These are phyloP conservation scores for Arthrobotrys sinensis DNA, from an alignment of 2,329 filamentous ascomycete species.

Conservation along the genomic window DNA sequence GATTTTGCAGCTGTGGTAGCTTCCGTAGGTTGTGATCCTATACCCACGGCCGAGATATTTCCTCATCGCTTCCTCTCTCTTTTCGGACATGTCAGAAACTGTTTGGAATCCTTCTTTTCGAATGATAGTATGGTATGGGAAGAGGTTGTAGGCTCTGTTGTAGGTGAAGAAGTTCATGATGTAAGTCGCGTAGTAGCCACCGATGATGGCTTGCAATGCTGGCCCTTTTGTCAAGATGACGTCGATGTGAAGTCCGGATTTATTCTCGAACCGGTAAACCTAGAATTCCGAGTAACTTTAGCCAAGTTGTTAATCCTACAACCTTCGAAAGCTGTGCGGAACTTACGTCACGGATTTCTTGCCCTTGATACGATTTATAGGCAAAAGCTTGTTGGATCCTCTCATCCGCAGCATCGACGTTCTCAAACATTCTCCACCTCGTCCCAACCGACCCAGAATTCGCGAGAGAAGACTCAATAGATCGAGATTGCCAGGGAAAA, in stretches of 20 bases:
- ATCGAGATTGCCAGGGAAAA: conserved; percentile 25
- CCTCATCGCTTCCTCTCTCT: background rate
- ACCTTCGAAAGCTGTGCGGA: too few species aligned
- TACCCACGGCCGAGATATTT: conserved; percentile 28
- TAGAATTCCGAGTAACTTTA: background rate
- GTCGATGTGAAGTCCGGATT: conserved; percentile 5
- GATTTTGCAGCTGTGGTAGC: conserved; percentile 22
- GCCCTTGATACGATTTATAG: conserved; percentile 1
- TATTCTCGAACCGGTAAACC: conserved; percentile 18
- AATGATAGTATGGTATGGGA: conserved; percentile 32
- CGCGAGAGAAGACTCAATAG: conserved; percentile 26
- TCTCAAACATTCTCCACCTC: background rate
- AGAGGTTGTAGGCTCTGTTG: conserved; percentile 32
- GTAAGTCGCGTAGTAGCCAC: conserved; percentile 45
- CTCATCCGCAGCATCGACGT: background rate
- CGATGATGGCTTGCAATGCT: conserved; percentile 19
- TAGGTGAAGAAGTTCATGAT: conserved; percentile 55
- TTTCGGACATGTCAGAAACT: background rate
- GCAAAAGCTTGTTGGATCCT: conserved; percentile 8
- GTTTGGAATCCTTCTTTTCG: conserved; percentile 20
- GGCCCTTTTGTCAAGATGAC: conserved; percentile 20
- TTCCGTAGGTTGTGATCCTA: conserved; percentile 3
- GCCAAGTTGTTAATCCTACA: too few species aligned
- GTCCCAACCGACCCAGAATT: background rate
- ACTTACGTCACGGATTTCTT: conserved; percentile 28